phyloP scores from a whole-genome alignment of 495 filamentous ascomycete genomes.

The Talaromyces trachyspermus region DNA sequence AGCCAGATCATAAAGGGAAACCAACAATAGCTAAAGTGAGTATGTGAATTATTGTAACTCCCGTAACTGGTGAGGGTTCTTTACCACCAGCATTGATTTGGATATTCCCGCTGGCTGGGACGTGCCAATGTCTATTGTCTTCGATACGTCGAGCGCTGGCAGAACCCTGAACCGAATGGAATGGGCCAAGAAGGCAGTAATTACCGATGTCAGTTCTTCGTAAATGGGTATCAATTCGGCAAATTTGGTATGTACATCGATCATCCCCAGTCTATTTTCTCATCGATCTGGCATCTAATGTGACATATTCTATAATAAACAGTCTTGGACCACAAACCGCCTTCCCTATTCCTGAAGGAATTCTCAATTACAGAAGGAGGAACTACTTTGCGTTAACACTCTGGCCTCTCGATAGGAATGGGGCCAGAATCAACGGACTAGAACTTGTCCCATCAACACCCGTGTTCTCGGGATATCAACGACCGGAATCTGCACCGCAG shows the following conservation, averaged over 20 bases:
- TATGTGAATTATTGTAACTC: too few relatives aligned
- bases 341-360: constrained; percentile 61
- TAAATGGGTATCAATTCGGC: constrained; percentile 60
- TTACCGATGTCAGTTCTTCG: constrained; percentile 47
- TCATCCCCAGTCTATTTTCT: too few relatives aligned
- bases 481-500: constrained; percentile 35
- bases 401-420: constrained; percentile 44
- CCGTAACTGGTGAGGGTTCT: too few relatives aligned
- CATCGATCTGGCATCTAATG: too few relatives aligned
- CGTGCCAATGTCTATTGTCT: constrained; percentile 44
- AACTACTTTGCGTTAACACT: constrained; percentile 56
- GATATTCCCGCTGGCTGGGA: constrained; percentile 43
- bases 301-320: too few relatives aligned
- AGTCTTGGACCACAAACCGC: constrained; percentile 67
- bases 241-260: constrained; percentile 42
- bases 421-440: constrained; percentile 49
- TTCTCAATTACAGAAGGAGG: constrained; percentile 55
- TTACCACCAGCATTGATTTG: too few relatives aligned
- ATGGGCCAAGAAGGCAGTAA: not conserved
- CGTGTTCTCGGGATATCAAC: constrained; percentile 45
- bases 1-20: too few relatives aligned
- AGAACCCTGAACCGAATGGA: too few relatives aligned
- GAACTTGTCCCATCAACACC: constrained; percentile 44
- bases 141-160: constrained; percentile 25
- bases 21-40: too few relatives aligned